Conservation (phyloP, 1,284 basidiomycete species). For the Puccinia hordei region DNA sequence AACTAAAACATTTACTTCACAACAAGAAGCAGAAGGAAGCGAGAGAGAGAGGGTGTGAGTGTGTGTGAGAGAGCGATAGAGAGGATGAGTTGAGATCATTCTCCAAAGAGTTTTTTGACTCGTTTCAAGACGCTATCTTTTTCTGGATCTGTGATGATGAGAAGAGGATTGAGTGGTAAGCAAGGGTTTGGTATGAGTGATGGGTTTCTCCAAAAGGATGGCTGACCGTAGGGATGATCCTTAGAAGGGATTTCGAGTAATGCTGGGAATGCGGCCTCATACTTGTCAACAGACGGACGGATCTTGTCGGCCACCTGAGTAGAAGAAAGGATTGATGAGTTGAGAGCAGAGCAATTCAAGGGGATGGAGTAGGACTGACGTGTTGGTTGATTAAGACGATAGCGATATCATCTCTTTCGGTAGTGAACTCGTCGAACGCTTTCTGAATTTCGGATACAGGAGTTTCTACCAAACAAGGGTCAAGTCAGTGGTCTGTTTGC, state of each 20-base stretch:
- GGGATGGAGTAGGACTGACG: slow-evolving; percentile 63
- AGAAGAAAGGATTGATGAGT: background rate
- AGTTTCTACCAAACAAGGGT: slow-evolving; percentile 68
- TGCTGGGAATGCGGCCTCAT: slow-evolving; percentile 93
- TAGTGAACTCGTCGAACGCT: slow-evolving; percentile 86
- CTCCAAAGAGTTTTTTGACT: slow-evolving; percentile 93
- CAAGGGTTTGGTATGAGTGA: background rate
- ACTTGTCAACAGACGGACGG: slow-evolving; percentile 88
- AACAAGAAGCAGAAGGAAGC: slow-evolving; percentile 4
- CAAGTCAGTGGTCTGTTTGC: background rate
- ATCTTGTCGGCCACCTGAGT: slow-evolving; percentile 91
- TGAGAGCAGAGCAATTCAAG: background rate
- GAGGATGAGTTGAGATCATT: slow-evolving; percentile 62
- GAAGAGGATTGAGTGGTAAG: background rate
- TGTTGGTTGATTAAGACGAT: slow-evolving; percentile 97
- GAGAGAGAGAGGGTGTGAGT: background rate
- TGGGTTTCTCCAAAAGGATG: slow-evolving; percentile 57
- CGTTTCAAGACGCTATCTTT: slow-evolving; percentile 97
- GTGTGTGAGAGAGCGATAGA: background rate
- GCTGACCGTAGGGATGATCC: slow-evolving; percentile 63
- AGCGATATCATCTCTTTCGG: slow-evolving; percentile 81
- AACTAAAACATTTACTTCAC: slow-evolving; percentile 7
- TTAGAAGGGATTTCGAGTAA: slow-evolving; percentile 96
- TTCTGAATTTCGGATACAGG: slow-evolving; percentile 82
- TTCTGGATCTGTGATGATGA: slow-evolving; percentile 74